A percentile compares a stretch with the other conserved stretches of the same genome.
phyloP scores from a whole-genome alignment of 1,284 basidiomycete species.

The Erythrobasidium hasegawianum region DNA sequence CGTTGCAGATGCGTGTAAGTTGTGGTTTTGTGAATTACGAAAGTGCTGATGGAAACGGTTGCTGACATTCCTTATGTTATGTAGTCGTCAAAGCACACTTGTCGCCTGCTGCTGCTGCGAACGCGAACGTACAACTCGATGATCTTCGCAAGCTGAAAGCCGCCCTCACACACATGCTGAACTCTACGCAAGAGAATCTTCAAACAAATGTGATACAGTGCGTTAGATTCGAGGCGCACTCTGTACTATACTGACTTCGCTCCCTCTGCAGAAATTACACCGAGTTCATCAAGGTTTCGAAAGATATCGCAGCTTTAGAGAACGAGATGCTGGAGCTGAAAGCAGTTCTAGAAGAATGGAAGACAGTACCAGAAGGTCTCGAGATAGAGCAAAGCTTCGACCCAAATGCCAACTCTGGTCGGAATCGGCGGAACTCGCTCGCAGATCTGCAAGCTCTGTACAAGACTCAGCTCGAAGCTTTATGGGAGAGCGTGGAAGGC shows the following conservation, averaged over 20 bases:
- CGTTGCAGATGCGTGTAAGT: constrained; percentile 22
- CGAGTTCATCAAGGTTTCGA: constrained; percentile 93
- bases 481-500: constrained; percentile 91
- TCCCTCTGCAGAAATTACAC: constrained; percentile 60
- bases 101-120: neutral
- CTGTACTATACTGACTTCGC: neutral
- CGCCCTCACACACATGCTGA: constrained; percentile 14
- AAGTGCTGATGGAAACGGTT: neutral
- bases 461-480: constrained; percentile 82
- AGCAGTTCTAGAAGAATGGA: constrained; percentile 89
- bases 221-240: neutral
- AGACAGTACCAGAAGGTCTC: constrained; percentile 84
- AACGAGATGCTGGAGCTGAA: constrained; percentile 98
- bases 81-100: constrained; percentile 23
- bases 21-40: neutral
- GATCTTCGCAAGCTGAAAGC: constrained; percentile 26
- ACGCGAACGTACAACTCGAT: constrained; percentile 16
- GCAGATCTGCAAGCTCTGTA: constrained; percentile 91
- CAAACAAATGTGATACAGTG: constrained; percentile 32
- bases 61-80: neutral
- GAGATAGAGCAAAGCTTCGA: constrained; percentile 58
- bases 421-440: constrained; percentile 67
- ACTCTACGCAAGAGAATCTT: constrained; percentile 16
- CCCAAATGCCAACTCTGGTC: constrained; percentile 9
- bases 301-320: constrained; percentile 92